A percentile compares a stretch with the other conserved stretches of the same genome.
These are phyloP conservation scores for Eimeria tenella DNA, from an alignment of 169 alveolate genomes.

Conservation along the genomic window DNA sequence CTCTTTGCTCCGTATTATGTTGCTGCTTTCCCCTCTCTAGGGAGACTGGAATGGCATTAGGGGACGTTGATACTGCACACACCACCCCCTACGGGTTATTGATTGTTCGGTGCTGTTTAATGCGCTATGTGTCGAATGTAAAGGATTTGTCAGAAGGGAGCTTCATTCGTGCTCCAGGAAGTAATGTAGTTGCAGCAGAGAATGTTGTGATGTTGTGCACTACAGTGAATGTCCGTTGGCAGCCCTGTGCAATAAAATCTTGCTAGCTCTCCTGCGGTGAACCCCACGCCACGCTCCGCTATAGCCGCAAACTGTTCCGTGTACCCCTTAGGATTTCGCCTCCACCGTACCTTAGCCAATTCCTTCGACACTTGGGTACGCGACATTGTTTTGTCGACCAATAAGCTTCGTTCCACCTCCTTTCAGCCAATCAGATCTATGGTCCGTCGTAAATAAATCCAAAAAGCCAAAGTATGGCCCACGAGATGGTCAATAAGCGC, in stretches of 20 bases:
- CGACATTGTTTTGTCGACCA: not conserved
- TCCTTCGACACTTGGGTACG: not conserved
- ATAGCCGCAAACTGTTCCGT: not conserved
- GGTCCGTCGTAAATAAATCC: not conserved
- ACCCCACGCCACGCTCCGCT: not conserved
- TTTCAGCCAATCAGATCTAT: not conserved
- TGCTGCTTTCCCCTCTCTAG: not conserved
- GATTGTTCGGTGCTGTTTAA: too few species aligned
- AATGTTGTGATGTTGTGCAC: too few species aligned
- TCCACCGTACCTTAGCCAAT: constrained; percentile 4
- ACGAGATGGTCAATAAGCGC: not conserved
- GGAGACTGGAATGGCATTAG: not conserved
- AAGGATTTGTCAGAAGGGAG: too few species aligned
- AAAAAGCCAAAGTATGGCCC: not conserved
- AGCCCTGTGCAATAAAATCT: not conserved
- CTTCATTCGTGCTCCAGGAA: too few species aligned
- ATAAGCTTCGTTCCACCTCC: not conserved
- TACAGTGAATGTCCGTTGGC: not conserved
- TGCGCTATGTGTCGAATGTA: too few species aligned
- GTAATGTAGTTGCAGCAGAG: too few species aligned
- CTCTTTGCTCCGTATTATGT: not conserved
- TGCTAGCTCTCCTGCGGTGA: not conserved
- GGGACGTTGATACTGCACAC: not conserved
- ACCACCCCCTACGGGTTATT: not conserved
- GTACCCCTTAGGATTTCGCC: not conserved